These are phyloP conservation scores for Pneumocystis sp. DNA, from an alignment of 1,139 yeast species.

Conservation along the genomic window DNA sequence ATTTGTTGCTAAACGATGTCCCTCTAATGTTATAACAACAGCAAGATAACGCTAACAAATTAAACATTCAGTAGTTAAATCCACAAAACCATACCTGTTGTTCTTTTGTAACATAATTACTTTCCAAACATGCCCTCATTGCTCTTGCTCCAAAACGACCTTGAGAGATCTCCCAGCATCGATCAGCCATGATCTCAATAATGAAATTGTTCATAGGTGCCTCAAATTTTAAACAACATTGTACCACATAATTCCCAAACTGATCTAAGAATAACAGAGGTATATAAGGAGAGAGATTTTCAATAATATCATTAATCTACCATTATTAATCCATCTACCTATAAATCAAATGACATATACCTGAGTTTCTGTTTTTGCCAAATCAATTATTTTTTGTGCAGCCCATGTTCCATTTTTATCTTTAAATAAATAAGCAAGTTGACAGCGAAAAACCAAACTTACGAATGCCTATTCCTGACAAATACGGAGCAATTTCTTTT, in stretches of 20 bases:
- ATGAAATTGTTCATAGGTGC: slow-evolving; percentile 80
- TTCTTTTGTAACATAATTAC: slow-evolving; percentile 46
- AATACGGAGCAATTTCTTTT: slow-evolving; percentile 57
- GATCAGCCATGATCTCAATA: slow-evolving; percentile 65
- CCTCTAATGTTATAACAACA: slow-evolving; percentile 60
- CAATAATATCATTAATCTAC: slow-evolving; percentile 35
- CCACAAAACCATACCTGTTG: slow-evolving; percentile 31
- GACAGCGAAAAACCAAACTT: slow-evolving; percentile 25
- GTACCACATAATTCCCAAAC: slow-evolving; percentile 91
- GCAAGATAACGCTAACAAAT: slow-evolving; percentile 42
- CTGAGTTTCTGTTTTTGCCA: slow-evolving; percentile 55
- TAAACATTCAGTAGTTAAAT: neutral
- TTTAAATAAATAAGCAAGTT: neutral
- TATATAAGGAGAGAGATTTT: slow-evolving; percentile 64
- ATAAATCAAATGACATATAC: slow-evolving; percentile 24
- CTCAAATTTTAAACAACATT: slow-evolving; percentile 82
- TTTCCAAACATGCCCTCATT: slow-evolving; percentile 80
- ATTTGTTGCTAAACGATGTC: slow-evolving; percentile 68
- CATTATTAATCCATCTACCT: neutral
- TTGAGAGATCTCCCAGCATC: slow-evolving; percentile 68
- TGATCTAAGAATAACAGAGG: slow-evolving; percentile 84
- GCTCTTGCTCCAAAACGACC: slow-evolving; percentile 95
- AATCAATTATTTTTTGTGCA: slow-evolving; percentile 82
- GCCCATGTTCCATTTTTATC: slow-evolving; percentile 89
- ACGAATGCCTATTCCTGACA: slow-evolving; percentile 88